Percentiles rank a stretch among this genome's conserved stretches.
These are phyloP conservation scores for Luffa aegyptiaca DNA, from an alignment of 306 rosid genomes.

Conservation along the genomic window DNA sequence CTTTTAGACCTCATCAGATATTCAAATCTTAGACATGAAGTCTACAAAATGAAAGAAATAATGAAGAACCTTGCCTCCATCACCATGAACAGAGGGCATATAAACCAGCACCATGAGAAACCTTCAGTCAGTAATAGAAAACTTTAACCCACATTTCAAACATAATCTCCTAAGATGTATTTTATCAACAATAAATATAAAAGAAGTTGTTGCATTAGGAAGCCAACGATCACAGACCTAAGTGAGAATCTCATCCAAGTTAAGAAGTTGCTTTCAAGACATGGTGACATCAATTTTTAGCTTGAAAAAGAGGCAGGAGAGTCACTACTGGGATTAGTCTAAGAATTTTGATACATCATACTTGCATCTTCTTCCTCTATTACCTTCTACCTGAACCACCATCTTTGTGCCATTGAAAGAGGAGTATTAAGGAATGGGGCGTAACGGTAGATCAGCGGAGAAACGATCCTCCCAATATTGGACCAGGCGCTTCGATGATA, in stretches of 20 bases:
- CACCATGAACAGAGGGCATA: background rate
- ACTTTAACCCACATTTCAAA: background rate
- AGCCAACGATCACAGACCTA: background rate
- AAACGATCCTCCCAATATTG: conserved; percentile 45
- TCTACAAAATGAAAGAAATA: background rate
- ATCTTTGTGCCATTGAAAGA: conserved; percentile 61
- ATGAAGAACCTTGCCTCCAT: background rate
- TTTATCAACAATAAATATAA: background rate
- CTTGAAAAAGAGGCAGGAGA: background rate
- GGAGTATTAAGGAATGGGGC: conserved; percentile 66
- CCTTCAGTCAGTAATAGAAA: background rate
- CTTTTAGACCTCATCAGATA: background rate
- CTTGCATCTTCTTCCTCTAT: background rate
- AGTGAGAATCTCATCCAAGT: background rate
- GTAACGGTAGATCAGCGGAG: conserved; percentile 51
- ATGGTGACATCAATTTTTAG: background rate
- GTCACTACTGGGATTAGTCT: conserved; percentile 9
- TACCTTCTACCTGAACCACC: conserved; percentile 80
- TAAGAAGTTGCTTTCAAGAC: background rate
- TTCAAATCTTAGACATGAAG: background rate
- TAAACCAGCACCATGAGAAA: background rate
- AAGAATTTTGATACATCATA: background rate
- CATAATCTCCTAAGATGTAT: background rate
- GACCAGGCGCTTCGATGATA: conserved; percentile 89
- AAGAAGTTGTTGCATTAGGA: background rate